Evolutionary conservation across 2,329 filamentous ascomycete species (phyloP), one percentile per base, ranked within the genome.

Genomic region (Penicillium sp.): DNA sequence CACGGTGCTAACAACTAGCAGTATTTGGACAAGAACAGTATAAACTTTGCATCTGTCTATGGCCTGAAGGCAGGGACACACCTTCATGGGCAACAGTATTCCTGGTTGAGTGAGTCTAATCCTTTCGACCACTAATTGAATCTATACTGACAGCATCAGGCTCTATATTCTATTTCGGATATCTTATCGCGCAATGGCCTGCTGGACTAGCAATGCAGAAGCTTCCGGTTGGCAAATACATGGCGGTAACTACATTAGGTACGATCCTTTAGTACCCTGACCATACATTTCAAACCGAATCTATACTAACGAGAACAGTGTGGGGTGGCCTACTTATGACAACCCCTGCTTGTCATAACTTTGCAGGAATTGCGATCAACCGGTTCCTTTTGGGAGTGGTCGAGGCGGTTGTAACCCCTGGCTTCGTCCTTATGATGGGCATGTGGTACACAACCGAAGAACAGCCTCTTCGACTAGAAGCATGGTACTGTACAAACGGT

Each of bases 401-500:
- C 11, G 80, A 82, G 61, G 77, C 78, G 0, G 72, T 76, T 0
- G 77, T 82, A 2, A 80, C 77, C 0, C 78, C 80, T 0, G 75
- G 75, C 5, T 80, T 81, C 47, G 79, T 81, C 61, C 72, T 82
- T 57, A 76, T 82, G 36, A 78, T 80, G 24, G 71, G 75, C 4
- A 79, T 80, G 70, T 83, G 79, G 79, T 83, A 81, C 58, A 75
- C 69, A 0, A 66, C 76, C 0, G 69, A 75, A 7, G 76, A 81
- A 5, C 79, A 82, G 48, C 80, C 80, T 0, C 67, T 84, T 4
- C 77, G 83, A 0, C 74, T 83, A 6, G 81, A 81, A 47, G 72
- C 78, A 1, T 86, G 82, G 68, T 85, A 84, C 61, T 81, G 79
- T 57, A 82, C 80, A 2, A 85, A 86, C 58, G 84, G 84, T 2